These are phyloP conservation scores for Phytophthora nicotianae DNA, from an alignment of 352 stramenopile genomes.

Conservation along the genomic window DNA sequence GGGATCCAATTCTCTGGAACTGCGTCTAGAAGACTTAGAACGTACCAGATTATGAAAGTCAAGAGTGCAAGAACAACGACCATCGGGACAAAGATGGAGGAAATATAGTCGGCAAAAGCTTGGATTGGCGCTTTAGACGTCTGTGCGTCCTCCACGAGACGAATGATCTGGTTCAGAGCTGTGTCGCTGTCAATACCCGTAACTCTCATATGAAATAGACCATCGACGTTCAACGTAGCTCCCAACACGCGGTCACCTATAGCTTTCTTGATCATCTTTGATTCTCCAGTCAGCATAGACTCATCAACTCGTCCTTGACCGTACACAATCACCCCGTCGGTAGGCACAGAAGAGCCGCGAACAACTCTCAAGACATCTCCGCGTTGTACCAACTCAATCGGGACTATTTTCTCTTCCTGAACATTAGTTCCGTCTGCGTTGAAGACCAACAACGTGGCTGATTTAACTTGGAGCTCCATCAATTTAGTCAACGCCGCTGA, in stretches of 20 bases:
- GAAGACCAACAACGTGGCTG: constrained; percentile 88
- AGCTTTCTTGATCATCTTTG: constrained; percentile 91
- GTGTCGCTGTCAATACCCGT: constrained; percentile 92
- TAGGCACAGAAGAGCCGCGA: constrained; percentile 89
- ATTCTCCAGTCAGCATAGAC: constrained; percentile 94
- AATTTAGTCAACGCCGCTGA: constrained; percentile 94
- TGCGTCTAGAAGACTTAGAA: constrained; percentile 51
- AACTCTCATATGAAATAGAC: constrained; percentile 91
- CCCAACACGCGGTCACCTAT: constrained; percentile 85
- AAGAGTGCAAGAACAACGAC: constrained; percentile 91
- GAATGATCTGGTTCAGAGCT: constrained; percentile 95
- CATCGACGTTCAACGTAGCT: constrained; percentile 90
- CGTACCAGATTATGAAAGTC: constrained; percentile 96
- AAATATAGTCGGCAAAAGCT: constrained; percentile 95
- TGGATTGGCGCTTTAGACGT: constrained; percentile 97
- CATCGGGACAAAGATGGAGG: constrained; percentile 94
- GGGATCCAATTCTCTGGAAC: constrained; percentile 74
- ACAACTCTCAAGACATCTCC: constrained; percentile 94
- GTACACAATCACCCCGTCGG: constrained; percentile 90
- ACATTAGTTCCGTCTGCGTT: constrained; percentile 49
- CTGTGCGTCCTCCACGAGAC: constrained; percentile 98
- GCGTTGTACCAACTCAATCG: constrained; percentile 87
- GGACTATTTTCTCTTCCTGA: constrained; percentile 66
- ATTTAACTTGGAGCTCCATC: constrained; percentile 94
- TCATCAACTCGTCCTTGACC: constrained; percentile 93